Base-by-base conservation (phyloP, 257 asterid species). In the Solanum chmielewskii region DNA sequence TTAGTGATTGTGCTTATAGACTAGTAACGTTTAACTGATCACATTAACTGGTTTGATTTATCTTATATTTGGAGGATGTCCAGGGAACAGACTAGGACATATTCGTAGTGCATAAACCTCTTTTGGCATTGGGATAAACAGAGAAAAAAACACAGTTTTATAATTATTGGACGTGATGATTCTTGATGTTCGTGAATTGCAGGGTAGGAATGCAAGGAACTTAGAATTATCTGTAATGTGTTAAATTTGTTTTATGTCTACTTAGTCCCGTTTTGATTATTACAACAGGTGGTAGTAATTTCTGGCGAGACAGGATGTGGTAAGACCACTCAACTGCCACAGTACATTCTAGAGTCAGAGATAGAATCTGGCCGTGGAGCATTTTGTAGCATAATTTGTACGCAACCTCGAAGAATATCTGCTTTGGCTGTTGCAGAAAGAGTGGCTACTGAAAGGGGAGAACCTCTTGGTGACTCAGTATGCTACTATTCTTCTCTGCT, bases 291-390 rank as follows among this genome's bases (percentile, higher is more conserved):
- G 85, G 95, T 95, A 74, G 99, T 97, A 86, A 93, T 97, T 89
- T 97, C 99, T 87, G 99, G 99, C 71, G 99, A 97, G 93, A 97
- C 99, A 82, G 99, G 99, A 89, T 97, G 99, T 87, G 99, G 99
- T 90, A 97, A 97, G 92, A 97, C 99, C 87, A 97, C 99, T 47
- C 99, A 97, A 90, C 98, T 97, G 86, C 99, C 99, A 86, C 99
- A 97, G 86, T 97, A 94, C 87, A 93, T 97, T 87, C 90, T 97
- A 88, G 99, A 97, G 94, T 94, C 99, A 20, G 98, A 95, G 89
- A 92, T 96, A 89, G 99, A 97, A 90, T 94, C 99, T 91, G 99
- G 99, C 70, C 96, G 99, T 85, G 99, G 99, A 88, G 99, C 99
- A 77, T 97, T 97, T 89, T 95, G 99, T 91, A 95, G 92, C 94